Percentiles rank a stretch among this genome's conserved stretches.
Evolutionary conservation across 768 basidiomycete species (phyloP).

Genomic region (Cystobasidium onofrii): DNA sequence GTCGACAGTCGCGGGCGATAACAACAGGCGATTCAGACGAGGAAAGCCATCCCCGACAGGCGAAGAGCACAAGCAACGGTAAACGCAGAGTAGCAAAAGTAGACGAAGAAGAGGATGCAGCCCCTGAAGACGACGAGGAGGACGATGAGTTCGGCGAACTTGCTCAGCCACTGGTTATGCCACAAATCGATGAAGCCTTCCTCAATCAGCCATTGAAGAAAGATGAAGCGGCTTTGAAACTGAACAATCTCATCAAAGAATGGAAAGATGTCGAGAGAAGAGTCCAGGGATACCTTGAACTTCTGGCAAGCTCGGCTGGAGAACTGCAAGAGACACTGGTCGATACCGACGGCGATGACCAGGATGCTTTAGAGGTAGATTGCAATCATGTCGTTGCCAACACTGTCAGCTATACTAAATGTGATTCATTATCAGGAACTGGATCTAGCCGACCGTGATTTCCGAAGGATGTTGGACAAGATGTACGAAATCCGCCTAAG

Average conservation of each 20-base stretch:
- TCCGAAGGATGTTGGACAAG: constrained; percentile 13
- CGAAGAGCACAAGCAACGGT: not conserved
- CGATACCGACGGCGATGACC: not conserved
- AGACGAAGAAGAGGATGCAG: not conserved
- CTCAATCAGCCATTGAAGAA: not conserved
- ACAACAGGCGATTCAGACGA: not conserved
- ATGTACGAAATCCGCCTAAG: constrained; percentile 2
- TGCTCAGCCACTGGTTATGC: constrained; percentile 5
- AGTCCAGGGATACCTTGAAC: not conserved
- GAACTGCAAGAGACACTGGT: not conserved
- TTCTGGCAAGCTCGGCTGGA: not conserved
- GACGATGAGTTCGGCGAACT: not conserved
- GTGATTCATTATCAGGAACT: not conserved
- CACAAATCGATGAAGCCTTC: constrained; percentile 5
- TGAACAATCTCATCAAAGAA: not conserved
- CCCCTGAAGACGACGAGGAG: not conserved
- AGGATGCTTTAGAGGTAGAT: not conserved
- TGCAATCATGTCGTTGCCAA: not conserved
- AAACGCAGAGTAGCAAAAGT: not conserved
- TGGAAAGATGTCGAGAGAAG: not conserved
- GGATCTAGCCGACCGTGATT: constrained; percentile 4
- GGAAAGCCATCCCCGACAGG: not conserved
- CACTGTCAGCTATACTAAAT: not conserved
- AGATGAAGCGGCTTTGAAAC: not conserved
- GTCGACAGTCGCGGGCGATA: constrained; percentile 5